phyloP scores from a whole-genome alignment of 805 yeast species.

The Wickerhamomyces canadensis region DNA sequence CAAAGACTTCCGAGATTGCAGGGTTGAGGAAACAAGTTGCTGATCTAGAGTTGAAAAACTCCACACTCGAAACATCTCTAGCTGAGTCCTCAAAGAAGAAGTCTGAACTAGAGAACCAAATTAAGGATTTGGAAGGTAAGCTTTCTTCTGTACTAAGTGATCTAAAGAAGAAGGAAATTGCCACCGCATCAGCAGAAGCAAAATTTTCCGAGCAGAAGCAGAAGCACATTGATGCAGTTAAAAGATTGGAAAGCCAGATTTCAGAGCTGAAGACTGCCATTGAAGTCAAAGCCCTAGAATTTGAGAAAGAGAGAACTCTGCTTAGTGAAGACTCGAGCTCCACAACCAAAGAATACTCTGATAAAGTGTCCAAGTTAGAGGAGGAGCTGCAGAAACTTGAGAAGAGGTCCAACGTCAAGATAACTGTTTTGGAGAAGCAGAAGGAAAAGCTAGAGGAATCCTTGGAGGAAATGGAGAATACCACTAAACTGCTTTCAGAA shows the following conservation, averaged over 20 bases:
- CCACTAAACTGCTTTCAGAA: constrained; percentile 3
- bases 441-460: constrained; percentile 11
- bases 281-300: constrained; percentile 33
- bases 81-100: not conserved
- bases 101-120: not conserved
- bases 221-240: constrained; percentile 14
- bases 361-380: constrained; percentile 40
- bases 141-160: no score
- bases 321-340: constrained; percentile 46
- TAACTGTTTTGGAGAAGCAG: constrained; percentile 8
- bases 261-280: constrained; percentile 28
- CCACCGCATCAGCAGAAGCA: constrained; percentile 10
- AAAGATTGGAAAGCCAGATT: constrained; percentile 26
- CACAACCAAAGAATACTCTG: constrained; percentile 42
- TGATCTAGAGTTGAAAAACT: not conserved
- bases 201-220: constrained; percentile 20
- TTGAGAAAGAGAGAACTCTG: constrained; percentile 45
- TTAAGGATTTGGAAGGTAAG: not conserved
- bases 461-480: constrained; percentile 9
- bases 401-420: constrained; percentile 4
- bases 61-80: no score
- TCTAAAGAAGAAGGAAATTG: constrained; percentile 10
- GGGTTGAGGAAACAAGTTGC: not conserved
- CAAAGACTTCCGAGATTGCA: constrained; percentile 3
- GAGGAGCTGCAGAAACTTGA: constrained; percentile 18